Evolutionary conservation across 164 flowering plant genomes (phyloP), one percentile per base, ranked within the genome.

Genomic region (Piper longum): DNA sequence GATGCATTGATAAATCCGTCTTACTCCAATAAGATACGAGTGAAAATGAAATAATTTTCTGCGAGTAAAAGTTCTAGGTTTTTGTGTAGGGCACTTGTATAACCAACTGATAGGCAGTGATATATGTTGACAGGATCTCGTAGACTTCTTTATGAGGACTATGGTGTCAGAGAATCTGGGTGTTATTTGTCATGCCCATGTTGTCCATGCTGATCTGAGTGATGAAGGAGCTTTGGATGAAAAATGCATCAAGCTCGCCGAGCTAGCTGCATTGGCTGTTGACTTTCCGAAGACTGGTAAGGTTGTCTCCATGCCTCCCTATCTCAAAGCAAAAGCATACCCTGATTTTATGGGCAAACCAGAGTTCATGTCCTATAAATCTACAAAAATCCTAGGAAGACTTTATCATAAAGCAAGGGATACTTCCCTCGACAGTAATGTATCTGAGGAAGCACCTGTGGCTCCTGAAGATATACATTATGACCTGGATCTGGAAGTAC

Each of bases 271-370:
- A 4, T 74, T 74, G 36, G 97, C 99, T 6, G 99, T 95, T 63
- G 99, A 95, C 74, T 88, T 86, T 60, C 99, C 97, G 0, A 91
- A 95, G 78, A 95, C 97, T 5, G 99, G 99, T 13, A 83, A 79
- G 64, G 7, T 79, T 4, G 96, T 87, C 14, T 62, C 68, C 56
- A 79, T 95, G 96, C 99, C 97, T 2, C 26, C 57, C 5, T 55
- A 68, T 4, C 80, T 91, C 7, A 91, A 79, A 73, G 96, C 97
- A 2, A 87, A 89, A 62, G 6, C 77, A 62, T 95, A 95, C 59
- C 97, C 97, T 4, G 97, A 95, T 66, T 95, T 89, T 68, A 87
- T 95, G 99, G 96, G 86, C 1, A 95, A 95, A 70, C 85, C 77
- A 12, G 85, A 82, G 1, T 71, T 62, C 48, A 88, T 75, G 56